Conservation (phyloP, 2,329 filamentous ascomycete species). For the Harringtonia lauricola region DNA sequence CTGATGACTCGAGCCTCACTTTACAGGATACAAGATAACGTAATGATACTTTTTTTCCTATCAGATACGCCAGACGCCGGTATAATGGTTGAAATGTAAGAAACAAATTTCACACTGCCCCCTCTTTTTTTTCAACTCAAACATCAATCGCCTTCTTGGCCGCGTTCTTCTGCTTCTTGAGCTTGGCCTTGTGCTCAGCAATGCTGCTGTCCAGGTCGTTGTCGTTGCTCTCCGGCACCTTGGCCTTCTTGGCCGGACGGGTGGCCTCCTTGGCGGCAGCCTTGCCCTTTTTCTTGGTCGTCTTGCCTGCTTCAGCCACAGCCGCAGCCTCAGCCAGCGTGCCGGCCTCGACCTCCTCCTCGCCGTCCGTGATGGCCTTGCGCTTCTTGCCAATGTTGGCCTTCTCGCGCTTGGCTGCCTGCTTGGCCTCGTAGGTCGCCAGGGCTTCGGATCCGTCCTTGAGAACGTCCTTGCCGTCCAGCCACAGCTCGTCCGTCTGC, state of each 20-base stretch:
- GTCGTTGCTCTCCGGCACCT: slow-evolving; percentile 34
- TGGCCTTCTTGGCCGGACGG: slow-evolving; percentile 32
- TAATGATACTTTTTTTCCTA: too few relatives aligned
- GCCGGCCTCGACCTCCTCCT: slow-evolving; percentile 13
- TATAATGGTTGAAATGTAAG: neutral
- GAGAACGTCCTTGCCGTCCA: slow-evolving; percentile 63
- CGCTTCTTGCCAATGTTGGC: slow-evolving; percentile 56
- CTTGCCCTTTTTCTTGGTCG: slow-evolving; percentile 43
- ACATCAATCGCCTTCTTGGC: slow-evolving; percentile 27
- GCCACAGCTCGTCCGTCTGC: slow-evolving; percentile 86
- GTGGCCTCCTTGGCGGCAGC: slow-evolving; percentile 33
- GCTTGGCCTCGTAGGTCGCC: slow-evolving; percentile 27
- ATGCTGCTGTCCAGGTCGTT: slow-evolving; percentile 41
- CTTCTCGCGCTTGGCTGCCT: slow-evolving; percentile 28
- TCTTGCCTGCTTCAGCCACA: slow-evolving; percentile 27
- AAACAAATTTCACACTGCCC: neutral
- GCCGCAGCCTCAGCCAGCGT: slow-evolving; percentile 27
- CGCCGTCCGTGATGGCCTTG: slow-evolving; percentile 32
- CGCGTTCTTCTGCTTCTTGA: slow-evolving; percentile 48
- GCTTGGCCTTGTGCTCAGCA: slow-evolving; percentile 41
- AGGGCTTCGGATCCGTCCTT: slow-evolving; percentile 37
- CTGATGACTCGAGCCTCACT: too few relatives aligned
- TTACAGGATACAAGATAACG: too few relatives aligned
- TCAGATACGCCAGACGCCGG: too few relatives aligned
- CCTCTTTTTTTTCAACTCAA: slow-evolving; percentile 16